phyloP scores from a whole-genome alignment of 305 asterid species.

The Solanum hybrid region DNA sequence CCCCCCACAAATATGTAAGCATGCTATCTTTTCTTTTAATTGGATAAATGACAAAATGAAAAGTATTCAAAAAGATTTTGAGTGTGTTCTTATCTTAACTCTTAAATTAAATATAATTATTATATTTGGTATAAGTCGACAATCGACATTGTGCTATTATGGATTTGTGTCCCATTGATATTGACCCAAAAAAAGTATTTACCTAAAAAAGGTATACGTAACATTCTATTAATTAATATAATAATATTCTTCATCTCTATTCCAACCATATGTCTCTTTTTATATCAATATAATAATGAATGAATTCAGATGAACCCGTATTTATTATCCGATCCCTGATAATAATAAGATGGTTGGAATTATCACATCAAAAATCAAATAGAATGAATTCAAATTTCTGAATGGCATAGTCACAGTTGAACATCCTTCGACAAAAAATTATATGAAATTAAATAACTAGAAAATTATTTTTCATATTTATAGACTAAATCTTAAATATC shows the following conservation, averaged over 20 bases:
- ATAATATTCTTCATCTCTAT: neutral
- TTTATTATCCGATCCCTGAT: accelerated
- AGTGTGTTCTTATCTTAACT: no score
- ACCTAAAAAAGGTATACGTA: neutral
- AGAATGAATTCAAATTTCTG: neutral
- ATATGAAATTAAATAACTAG: no score
- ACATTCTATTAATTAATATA: neutral
- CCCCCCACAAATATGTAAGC: neutral
- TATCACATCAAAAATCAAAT: neutral
- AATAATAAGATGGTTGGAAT: neutral
- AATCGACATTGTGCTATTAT: neutral
- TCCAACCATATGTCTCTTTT: neutral
- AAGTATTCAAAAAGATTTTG: neutral
- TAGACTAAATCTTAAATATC: neutral
- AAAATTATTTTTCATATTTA: no score
- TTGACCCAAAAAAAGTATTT: neutral
- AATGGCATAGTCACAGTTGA: neutral
- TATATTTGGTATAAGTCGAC: neutral
- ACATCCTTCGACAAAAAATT: accelerated
- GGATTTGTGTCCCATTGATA: neutral
- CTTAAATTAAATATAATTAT: no score
- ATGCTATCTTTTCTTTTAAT: neutral
- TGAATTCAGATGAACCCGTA: neutral
- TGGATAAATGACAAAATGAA: neutral
- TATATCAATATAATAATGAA: neutral